Base-by-base conservation (phyloP, 371 early-diverging fungal species). In the Blastocladiella emersonii region DNA sequence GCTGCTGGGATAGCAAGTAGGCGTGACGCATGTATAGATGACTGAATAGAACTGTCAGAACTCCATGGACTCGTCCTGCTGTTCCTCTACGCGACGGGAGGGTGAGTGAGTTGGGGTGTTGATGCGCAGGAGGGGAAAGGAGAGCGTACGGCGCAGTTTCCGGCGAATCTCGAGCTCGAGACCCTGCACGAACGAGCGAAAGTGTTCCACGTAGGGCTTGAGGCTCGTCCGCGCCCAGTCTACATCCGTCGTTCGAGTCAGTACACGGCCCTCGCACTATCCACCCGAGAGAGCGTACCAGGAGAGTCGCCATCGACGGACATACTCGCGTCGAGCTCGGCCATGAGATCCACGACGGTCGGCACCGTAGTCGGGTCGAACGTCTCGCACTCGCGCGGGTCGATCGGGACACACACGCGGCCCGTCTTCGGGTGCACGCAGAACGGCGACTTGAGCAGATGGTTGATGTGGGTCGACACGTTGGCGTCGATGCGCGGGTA, bases 361-460 rank as follows among this genome's bases (percentile, higher is more conserved):
- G 96, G 96, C 8, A 86, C 89, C 8, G 66, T 66, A 3, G 83
- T 66, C 30, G 96, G 96, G 69, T 95, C 82, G 70, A 95, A 95
- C 0, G 72, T 63, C 43, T 91, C 89, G 67, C 90, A 90, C 15
- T 69, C 70, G 41, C 79, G 79, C 1, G 84, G 77, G 37, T 82
- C 76, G 61, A 98, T 91, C 0, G 96, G 97, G 4, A 95, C 89
- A 72, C 95, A 94, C 35, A 96, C 91, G 36, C 85, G 81, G 45
- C 87, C 83, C n/a, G 95, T 91, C 66, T 89, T 88, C 25, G 99
- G 98, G 76, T 99, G 99, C 25, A 98, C 89, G 72, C 95, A 98
- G 75, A 99, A 98, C 1, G 99, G 99, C 70, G 91, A 86, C 74
- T 99, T 99, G 27, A 99, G 84, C 75, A 99, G 85, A 80, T 99